phyloP scores from a whole-genome alignment of 169 alveolate genomes.

The Perkinsus chesapeaki region DNA sequence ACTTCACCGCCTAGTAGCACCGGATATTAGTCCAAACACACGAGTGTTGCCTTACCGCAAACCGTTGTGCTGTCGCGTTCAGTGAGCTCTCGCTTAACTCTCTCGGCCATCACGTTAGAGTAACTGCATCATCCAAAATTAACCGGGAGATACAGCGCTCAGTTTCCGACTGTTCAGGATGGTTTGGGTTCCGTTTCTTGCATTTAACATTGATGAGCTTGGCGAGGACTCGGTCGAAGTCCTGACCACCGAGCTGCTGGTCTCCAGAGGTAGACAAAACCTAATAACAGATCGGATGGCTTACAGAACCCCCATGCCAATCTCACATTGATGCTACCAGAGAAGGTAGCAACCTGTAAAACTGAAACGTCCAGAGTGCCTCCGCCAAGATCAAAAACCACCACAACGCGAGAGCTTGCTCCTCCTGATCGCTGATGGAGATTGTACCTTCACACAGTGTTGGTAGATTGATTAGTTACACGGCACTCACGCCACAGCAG shows the following conservation, averaged over 20 bases:
- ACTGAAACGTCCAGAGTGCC: background rate
- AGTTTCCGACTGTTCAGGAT: background rate
- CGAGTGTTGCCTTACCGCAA: background rate
- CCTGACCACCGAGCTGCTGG: background rate
- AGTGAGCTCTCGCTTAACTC: background rate
- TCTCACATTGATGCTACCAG: background rate
- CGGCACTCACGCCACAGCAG: background rate
- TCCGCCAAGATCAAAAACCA: background rate
- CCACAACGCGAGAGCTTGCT: background rate
- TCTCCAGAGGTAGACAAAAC: background rate
- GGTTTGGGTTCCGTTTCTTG: background rate
- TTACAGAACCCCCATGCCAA: background rate
- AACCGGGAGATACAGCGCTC: background rate
- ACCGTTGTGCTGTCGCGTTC: background rate
- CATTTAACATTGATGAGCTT: background rate
- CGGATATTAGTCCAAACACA: background rate
- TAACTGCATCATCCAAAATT: background rate
- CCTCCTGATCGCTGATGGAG: background rate
- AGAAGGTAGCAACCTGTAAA: background rate
- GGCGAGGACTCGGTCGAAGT: background rate
- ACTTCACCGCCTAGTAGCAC: background rate
- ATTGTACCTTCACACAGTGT: background rate
- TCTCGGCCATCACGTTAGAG: background rate
- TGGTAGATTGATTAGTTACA: background rate
- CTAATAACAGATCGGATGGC: background rate